These are phyloP conservation scores for Chlamydomonas urium DNA, from an alignment of 139 green algal genomes.

Conservation along the genomic window DNA sequence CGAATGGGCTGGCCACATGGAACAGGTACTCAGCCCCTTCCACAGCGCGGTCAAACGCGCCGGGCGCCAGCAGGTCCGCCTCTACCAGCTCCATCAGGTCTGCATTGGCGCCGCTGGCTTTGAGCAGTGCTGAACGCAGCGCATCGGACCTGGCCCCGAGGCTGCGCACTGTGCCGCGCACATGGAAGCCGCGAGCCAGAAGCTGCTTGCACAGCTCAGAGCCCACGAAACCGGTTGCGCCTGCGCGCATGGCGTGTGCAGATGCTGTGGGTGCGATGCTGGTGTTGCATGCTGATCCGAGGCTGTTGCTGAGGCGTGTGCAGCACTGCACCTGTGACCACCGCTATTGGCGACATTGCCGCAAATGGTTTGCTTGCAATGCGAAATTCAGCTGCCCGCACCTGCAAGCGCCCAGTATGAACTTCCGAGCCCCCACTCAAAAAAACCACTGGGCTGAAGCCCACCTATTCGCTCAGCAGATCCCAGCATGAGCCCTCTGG, in stretches of 20 bases:
- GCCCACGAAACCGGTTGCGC: constrained; percentile 32
- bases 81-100: not conserved
- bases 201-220: constrained; percentile 39
- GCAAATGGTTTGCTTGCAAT: no score
- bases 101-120: not conserved
- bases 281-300: no score
- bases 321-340: no score
- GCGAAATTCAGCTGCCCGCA: no score
- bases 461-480: no score
- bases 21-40: constrained; percentile 58
- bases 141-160: not conserved
- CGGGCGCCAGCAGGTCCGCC: constrained; percentile 7
- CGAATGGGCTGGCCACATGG: constrained; percentile 70
- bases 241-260: not conserved
- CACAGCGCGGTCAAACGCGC: constrained; percentile 42
- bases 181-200: constrained; percentile 12
- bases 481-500: no score
- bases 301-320: no score
- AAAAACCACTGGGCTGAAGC: no score
- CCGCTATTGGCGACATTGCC: no score
- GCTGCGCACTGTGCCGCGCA: constrained; percentile 17
- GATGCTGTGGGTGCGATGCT: not conserved
- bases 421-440: no score
- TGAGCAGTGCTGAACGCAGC: not conserved
- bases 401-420: no score